phyloP scores from a whole-genome alignment of 495 filamentous ascomycete species.

The Aspergillus sclerotiicarbonarius region DNA sequence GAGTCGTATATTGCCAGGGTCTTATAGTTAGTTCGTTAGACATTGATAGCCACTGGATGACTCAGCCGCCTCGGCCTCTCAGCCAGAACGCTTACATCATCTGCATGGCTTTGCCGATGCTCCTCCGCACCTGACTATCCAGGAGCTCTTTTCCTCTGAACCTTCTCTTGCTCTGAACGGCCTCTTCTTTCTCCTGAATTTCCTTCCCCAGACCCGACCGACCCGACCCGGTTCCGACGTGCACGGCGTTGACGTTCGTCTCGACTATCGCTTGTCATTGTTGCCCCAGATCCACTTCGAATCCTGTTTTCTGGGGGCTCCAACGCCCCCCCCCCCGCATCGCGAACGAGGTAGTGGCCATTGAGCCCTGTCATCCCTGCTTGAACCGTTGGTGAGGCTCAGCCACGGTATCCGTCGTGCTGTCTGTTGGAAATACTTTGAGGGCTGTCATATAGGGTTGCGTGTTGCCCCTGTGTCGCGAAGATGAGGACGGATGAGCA shows the following conservation, averaged over 20 bases:
- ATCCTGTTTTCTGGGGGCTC: constrained; percentile 1
- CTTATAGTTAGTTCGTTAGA: background rate
- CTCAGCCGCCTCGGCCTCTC: background rate
- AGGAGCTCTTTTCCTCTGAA: background rate
- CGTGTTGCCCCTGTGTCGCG: background rate
- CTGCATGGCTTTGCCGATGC: constrained; percentile 3
- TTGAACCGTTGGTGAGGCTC: background rate
- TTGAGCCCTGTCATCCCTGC: constrained; percentile 9
- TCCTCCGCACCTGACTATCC: constrained; percentile 2
- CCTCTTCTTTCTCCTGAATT: background rate
- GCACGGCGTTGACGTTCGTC: background rate
- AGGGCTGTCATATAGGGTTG: background rate
- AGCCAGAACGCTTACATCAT: constrained; percentile 7
- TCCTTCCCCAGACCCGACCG: background rate
- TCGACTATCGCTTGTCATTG: background rate
- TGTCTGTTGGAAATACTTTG: background rate
- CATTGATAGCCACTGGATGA: background rate
- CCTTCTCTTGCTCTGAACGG: background rate
- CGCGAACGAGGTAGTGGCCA: constrained; percentile 4
- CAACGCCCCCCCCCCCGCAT: constrained; percentile 8
- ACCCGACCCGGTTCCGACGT: background rate
- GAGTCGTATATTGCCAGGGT: no score
- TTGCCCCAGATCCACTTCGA: background rate
- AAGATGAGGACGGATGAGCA: constrained; percentile 33
- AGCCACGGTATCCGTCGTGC: background rate